Evolutionary conservation across 306 rosid genomes (phyloP).

Genomic region (Quercus ilex): DNA sequence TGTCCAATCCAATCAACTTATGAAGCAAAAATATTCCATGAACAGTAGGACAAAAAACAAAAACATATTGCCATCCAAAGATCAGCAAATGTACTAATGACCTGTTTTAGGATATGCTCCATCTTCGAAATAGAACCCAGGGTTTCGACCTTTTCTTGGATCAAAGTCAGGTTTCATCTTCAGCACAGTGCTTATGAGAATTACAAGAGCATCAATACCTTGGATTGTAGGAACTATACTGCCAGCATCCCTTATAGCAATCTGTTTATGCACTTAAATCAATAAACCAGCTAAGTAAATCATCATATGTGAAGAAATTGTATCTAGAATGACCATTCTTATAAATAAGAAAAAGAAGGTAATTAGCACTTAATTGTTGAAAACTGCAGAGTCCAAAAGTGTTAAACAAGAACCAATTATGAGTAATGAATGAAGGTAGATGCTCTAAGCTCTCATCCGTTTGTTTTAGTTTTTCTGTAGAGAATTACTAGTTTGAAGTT

Average conservation of each 20-base stretch:
- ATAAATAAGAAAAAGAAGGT: too few relatives aligned
- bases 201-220: constrained; percentile 73
- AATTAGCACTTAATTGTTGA: too few relatives aligned
- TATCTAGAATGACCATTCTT: too few relatives aligned
- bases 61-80: not conserved
- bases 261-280: too few relatives aligned
- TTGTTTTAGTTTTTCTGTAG: too few relatives aligned
- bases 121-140: constrained; percentile 82
- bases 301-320: too few relatives aligned
- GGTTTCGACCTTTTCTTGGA: constrained; percentile 81
- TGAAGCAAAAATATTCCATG: constrained; percentile 15
- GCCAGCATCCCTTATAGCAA: constrained; percentile 49
- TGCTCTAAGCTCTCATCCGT: too few relatives aligned
- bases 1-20: constrained; percentile 98
- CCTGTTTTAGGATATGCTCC: constrained; percentile 95
- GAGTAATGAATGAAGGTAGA: too few relatives aligned
- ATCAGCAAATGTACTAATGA: not conserved
- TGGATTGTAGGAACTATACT: constrained; percentile 70
- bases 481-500: too few relatives aligned
- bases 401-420: too few relatives aligned
- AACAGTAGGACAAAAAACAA: not conserved
- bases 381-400: too few relatives aligned
- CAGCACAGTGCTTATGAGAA: constrained; percentile 91
- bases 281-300: too few relatives aligned
- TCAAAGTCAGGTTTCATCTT: constrained; percentile 78